These are phyloP conservation scores for Candida alai DNA, from an alignment of 805 yeast genomes.

Conservation along the genomic window DNA sequence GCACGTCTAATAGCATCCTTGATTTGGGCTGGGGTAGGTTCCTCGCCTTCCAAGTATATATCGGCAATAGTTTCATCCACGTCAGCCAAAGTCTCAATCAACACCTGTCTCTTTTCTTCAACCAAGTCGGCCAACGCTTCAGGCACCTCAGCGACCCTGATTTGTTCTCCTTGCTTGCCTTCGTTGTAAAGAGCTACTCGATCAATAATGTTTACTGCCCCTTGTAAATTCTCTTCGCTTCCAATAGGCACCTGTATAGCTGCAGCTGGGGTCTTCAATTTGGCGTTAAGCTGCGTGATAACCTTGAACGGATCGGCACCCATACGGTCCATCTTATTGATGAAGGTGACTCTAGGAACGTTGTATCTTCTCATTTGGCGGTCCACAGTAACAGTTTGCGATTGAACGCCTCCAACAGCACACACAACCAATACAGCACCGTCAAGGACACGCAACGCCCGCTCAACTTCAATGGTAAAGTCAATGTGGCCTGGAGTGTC, in stretches of 20 bases:
- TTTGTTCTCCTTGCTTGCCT: slow-evolving; percentile 83
- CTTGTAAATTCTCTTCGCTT: slow-evolving; percentile 75
- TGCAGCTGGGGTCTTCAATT: slow-evolving; percentile 91
- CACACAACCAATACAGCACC: slow-evolving; percentile 98
- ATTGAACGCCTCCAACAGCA: slow-evolving; percentile 98
- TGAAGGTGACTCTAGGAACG: slow-evolving; percentile 93
- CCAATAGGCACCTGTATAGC: slow-evolving; percentile 99
- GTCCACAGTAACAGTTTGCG: slow-evolving; percentile 97
- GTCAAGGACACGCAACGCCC: slow-evolving; percentile 96
- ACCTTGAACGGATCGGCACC: slow-evolving; percentile 97
- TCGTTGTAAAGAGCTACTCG: slow-evolving; percentile 85
- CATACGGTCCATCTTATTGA: slow-evolving; percentile 99
- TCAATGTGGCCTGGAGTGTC: slow-evolving; percentile 99
- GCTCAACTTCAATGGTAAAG: slow-evolving; percentile 96
- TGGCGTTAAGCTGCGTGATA: slow-evolving; percentile 82
- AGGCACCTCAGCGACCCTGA: slow-evolving; percentile 65
- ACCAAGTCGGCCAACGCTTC: slow-evolving; percentile 75
- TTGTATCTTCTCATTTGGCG: slow-evolving; percentile 98
- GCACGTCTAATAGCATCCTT: slow-evolving; percentile 88
- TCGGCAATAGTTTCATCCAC: slow-evolving; percentile 98
- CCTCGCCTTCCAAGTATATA: slow-evolving; percentile 82
- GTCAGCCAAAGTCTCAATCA: slow-evolving; percentile 94
- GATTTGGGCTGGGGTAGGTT: slow-evolving; percentile 80
- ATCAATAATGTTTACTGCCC: slow-evolving; percentile 89
- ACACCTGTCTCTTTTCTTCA: slow-evolving; percentile 79